Base-by-base conservation (phyloP, 2,329 filamentous ascomycete genomes). In the Colletotrichum eleusines region DNA sequence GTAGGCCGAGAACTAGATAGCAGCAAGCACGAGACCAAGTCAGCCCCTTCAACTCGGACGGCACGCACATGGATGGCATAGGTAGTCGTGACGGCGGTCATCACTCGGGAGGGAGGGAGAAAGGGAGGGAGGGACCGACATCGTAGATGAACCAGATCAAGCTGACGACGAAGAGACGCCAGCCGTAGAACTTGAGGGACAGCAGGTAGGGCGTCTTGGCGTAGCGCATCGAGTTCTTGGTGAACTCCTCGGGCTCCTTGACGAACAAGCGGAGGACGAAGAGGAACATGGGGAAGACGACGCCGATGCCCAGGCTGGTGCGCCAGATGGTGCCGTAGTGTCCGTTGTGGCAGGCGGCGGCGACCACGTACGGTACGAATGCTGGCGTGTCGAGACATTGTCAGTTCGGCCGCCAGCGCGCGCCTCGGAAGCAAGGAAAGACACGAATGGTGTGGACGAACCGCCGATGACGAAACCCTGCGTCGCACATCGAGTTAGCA, bases 91-190 rank as follows among this genome's bases (percentile, higher is more conserved):
- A 5, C 14, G 18, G 4, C 9, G n/a, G n/a, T 14, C 23, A 31
- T 28, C 8, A 50, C 51, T 54, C 40, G 4, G 46, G 51, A 7
- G 12, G 33, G 7, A 38, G 38, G 14, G 14, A 33, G 42, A 55
- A 23, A 11, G 20, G 18, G 35, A 6, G 4, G 23, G 9, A 5
- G 11, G 1, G 3, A 79, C 85, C 80, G 76, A 89, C 87, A 66
- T 94, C 90, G 78, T 94, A 97, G 73, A 95, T 87, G 80, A 96
- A 96, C 94, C 94, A 97, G 77, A 97, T 92, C 28, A 91, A 75
- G 72, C 88, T 89, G 65, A 96, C 92, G 26, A 91, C 81, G 1
- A 88, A 76, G n/a, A 97, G 83, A 26, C 93, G 88, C 76, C 85
- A 88, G 81, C 94, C 92, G 80, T 97, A 97, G 77, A 90, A 95